Evolutionary conservation across 768 basidiomycete genomes (phyloP), one percentile per base, ranked within the genome.

Genomic region (Boletus sp.): DNA sequence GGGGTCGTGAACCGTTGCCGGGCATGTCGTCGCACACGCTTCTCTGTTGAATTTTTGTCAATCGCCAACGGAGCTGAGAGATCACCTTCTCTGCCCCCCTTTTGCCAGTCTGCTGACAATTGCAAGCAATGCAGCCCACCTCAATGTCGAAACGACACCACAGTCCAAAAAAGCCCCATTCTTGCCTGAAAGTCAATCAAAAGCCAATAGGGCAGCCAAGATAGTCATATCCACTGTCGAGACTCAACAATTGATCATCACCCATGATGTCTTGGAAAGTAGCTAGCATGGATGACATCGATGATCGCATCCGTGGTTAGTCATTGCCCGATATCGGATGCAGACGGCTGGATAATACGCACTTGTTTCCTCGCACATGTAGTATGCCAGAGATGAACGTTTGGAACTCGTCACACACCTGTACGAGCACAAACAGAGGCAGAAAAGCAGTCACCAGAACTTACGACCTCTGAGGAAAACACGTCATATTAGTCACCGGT

Each of bases 1-100:
- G n/a, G n/a, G n/a, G n/a, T n/a, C n/a, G n/a, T n/a, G n/a, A n/a
- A n/a, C n/a, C n/a, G n/a, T n/a, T n/a, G n/a, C n/a, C n/a, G n/a
- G n/a, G n/a, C n/a, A n/a, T n/a, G n/a, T n/a, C n/a, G n/a, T n/a
- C n/a, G n/a, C n/a, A n/a, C n/a, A n/a, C n/a, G n/a, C n/a, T n/a
- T n/a, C n/a, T n/a, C n/a, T 40, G 9, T 40, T n/a, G 10, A 40
- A n/a, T 17, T 18, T 6, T 76, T 74, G 47, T 83, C 80, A 24
- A 70, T 73, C 41, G 74, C 78, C 20, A 89, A 57, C 47, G 85
- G 75, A 30, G 75, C 71, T 57, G n/a, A n/a, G n/a, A n/a, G n/a
- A 68, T 69, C 1, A 84, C 86, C 66, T 87, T 89, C 24, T 24
- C 3, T 3, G 24, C 24, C 24, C 24, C 24, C 24, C 24, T 24